Evolutionary conservation across 176 grass and related monocot genomes (phyloP).

Genomic region (Paspalum notatum): DNA sequence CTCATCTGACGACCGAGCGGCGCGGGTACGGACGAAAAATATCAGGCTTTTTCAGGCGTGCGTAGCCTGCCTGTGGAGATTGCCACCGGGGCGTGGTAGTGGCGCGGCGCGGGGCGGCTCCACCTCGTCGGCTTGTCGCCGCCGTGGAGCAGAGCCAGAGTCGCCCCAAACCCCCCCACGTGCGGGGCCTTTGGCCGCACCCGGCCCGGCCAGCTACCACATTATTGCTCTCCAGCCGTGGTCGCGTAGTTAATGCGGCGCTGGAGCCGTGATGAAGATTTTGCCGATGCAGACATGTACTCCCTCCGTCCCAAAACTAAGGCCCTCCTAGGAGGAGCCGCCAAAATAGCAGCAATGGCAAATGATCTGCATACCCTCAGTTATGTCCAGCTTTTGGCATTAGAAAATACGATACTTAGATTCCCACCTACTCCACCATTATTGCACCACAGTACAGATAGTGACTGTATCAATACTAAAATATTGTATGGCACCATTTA

Average conservation of each 20-base stretch:
- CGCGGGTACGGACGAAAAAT: background rate
- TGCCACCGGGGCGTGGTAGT: background rate
- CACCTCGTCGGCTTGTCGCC: conserved; percentile 8
- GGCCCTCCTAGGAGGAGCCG: too few relatives aligned
- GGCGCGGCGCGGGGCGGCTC: background rate
- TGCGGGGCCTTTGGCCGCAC: conserved; percentile 7
- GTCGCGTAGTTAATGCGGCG: background rate
- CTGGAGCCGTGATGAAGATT: background rate
- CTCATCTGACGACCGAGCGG: background rate
- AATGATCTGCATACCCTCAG: too few relatives aligned
- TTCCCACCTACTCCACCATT: too few relatives aligned
- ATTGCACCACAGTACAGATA: too few relatives aligned
- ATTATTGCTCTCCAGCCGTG: background rate
- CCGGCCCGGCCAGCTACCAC: conserved; percentile 1
- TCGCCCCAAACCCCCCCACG: conserved; percentile 13
- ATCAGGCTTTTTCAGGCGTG: background rate
- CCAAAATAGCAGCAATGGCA: too few relatives aligned
- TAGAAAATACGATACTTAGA: too few relatives aligned
- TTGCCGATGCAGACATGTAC: background rate
- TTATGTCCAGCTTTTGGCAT: too few relatives aligned
- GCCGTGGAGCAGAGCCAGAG: background rate
- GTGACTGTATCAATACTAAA: too few relatives aligned
- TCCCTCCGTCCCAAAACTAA: too few relatives aligned
- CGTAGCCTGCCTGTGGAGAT: background rate
- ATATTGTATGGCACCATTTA: too few relatives aligned